phyloP scores from a whole-genome alignment of 495 filamentous ascomycete genomes.

The Recurvomyces mirabilis region DNA sequence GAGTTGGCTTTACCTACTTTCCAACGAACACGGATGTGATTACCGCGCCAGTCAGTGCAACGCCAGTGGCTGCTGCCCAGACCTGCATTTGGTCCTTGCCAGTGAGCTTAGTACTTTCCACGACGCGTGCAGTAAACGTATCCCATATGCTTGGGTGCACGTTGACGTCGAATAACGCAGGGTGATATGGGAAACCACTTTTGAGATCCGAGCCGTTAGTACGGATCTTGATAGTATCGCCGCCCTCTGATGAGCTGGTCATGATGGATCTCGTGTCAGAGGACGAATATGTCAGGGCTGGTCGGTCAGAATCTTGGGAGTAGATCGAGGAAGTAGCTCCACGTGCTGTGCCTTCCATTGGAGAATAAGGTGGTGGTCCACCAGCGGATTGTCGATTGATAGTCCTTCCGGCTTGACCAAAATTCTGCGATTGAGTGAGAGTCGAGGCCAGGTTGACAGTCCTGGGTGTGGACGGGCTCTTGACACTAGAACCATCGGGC shows the following conservation, averaged over 20 bases:
- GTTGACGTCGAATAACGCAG: conserved; percentile 9
- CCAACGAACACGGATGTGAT: conserved; percentile 8
- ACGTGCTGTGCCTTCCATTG: background rate
- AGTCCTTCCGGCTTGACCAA: background rate
- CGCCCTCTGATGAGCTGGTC: conserved; percentile 3
- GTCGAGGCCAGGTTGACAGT: background rate
- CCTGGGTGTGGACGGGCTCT: background rate
- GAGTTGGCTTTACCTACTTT: background rate
- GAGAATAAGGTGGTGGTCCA: conserved; percentile 2
- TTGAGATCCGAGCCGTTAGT: conserved; percentile 9
- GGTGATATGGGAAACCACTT: conserved; percentile 13
- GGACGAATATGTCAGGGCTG: background rate
- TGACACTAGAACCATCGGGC: no score
- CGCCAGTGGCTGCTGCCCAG: conserved; percentile 6
- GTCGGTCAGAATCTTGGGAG: background rate
- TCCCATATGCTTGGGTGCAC: conserved; percentile 12
- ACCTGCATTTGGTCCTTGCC: no score
- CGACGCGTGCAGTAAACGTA: conserved; percentile 7
- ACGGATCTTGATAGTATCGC: background rate
- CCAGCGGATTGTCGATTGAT: no score
- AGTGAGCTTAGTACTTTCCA: conserved; percentile 6
- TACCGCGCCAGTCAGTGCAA: conserved; percentile 2
- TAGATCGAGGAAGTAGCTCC: background rate
- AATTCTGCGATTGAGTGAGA: background rate
- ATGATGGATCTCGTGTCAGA: background rate